Evolutionary conservation across 257 asterid species (phyloP).

Genomic region (Solanum corneliomulleri): DNA sequence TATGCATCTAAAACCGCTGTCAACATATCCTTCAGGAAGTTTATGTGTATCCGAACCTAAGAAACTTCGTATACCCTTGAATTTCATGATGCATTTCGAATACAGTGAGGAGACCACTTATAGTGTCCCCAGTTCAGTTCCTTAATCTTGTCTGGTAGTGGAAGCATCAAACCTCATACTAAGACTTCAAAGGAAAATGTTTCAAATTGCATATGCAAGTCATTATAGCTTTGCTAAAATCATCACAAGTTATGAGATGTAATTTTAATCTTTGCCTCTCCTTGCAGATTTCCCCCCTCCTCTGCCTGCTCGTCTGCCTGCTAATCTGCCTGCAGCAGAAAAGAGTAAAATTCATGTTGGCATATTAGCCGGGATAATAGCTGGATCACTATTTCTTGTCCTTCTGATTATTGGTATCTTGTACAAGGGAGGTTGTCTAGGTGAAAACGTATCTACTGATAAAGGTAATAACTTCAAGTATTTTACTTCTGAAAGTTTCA

Average conservation of each 20-base stretch:
- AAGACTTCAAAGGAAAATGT: not conserved
- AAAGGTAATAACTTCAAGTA: constrained; percentile 28
- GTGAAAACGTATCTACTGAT: constrained; percentile 37
- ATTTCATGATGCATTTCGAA: not conserved
- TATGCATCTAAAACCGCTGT: not conserved
- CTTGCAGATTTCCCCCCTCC: constrained; percentile 68
- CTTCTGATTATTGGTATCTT: constrained; percentile 34
- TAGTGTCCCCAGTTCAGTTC: not conserved
- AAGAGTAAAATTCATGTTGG: constrained; percentile 15
- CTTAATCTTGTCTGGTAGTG: not conserved
- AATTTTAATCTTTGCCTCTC: not conserved
- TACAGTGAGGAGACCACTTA: not conserved
- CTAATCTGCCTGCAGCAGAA: constrained; percentile 9
- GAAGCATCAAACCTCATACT: not conserved
- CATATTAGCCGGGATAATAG: constrained; percentile 24
- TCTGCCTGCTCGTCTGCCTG: constrained; percentile 15
- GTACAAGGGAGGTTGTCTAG: constrained; percentile 30
- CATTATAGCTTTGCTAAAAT: not conserved
- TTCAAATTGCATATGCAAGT: not conserved
- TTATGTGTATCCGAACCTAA: not conserved
- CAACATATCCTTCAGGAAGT: not conserved
- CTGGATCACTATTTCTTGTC: constrained; percentile 37
- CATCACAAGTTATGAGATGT: not conserved
- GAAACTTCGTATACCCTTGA: not conserved
- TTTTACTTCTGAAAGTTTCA: not conserved